Evolutionary conservation across 352 stramenopile species (phyloP).

Genomic region (Phytophthora syringae): DNA sequence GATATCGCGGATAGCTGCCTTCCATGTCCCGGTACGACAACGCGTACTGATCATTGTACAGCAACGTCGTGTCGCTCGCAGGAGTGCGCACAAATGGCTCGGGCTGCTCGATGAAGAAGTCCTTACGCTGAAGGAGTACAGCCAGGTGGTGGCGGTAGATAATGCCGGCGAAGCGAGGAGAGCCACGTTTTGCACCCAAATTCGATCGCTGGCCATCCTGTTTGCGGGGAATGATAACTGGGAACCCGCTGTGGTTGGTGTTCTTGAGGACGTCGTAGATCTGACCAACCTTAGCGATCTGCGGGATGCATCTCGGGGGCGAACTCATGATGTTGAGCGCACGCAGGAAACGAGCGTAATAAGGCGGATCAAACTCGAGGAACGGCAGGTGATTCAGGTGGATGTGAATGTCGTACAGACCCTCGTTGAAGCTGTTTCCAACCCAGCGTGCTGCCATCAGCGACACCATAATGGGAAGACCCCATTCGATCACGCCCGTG

Average conservation of each 20-base stretch:
- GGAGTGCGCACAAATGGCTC: slow-evolving; percentile 80
- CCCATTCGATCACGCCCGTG: slow-evolving; percentile 98
- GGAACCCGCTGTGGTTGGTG: slow-evolving; percentile 78
- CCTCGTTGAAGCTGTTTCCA: slow-evolving; percentile 98
- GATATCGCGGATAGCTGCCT: slow-evolving; percentile 79
- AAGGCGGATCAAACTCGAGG: slow-evolving; percentile 95
- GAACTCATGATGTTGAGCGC: slow-evolving; percentile 83
- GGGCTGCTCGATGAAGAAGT: slow-evolving; percentile 85
- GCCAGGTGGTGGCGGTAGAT: slow-evolving; percentile 82
- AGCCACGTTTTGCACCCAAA: slow-evolving; percentile 28
- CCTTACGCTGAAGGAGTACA: slow-evolving; percentile 85
- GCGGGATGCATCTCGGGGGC: slow-evolving; percentile 60
- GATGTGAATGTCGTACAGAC: slow-evolving; percentile 99
- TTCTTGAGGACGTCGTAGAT: slow-evolving; percentile 81
- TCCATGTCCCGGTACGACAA: slow-evolving; percentile 88
- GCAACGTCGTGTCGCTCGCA: slow-evolving; percentile 76
- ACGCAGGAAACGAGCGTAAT: slow-evolving; percentile 78
- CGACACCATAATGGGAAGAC: slow-evolving; percentile 98
- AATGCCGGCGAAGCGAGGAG: slow-evolving; percentile 70
- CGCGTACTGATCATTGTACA: slow-evolving; percentile 90
- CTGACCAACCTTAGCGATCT: slow-evolving; percentile 81
- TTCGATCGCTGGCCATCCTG: slow-evolving; percentile 39
- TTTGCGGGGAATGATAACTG: slow-evolving; percentile 65
- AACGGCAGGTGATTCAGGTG: slow-evolving; percentile 97
- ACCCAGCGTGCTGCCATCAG: slow-evolving; percentile 97